Evolutionary conservation across 2,329 filamentous ascomycete genomes (phyloP), one percentile per base, ranked within the genome.

Genomic region (Aspergillus hortae): DNA sequence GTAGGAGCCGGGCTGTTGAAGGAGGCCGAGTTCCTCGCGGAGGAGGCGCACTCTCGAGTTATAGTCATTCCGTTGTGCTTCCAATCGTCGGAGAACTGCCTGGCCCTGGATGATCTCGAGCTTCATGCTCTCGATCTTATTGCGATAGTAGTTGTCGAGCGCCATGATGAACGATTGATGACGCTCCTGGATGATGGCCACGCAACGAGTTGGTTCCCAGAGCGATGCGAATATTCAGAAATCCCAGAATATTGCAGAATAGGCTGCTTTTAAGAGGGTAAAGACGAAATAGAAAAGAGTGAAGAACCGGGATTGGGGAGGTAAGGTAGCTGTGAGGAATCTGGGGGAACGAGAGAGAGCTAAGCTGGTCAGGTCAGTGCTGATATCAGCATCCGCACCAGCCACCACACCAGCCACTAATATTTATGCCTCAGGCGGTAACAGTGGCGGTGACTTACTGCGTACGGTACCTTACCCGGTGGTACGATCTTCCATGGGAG

Each of bases 111-210:
- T 92, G 73, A 99, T 99, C 84, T 99, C 92, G 74, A 99, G 91
- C 88, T 97, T 97, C 89, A 97, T 96, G 74, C 89, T 87, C 89
- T 99, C 94, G 78, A 97, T 97, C 83, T 99, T 99, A 82, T 97
- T 97, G 79, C 94, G 90, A 76, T 95, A 99, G 80, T 96, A 99
- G 77, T 89, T 95, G 77, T 97, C 94, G 78, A 99, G 89, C 84
- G 92, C 92, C 94, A 99, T 99, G 73, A 71, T 86, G 83, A 74
- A 72, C 67, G 54, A 55, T 41, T 46, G 56, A 64, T 61, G 57
- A 61, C 58, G 59, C 59, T 62, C 55, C 56, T 44, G 40, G 35
- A 38, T 43, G 21, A 25, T 43, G 17, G 15, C 40, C 40, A 43
- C 17, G 40, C 15, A 43, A 23, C 32, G 10, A 30, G 17, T 6